phyloP scores from a whole-genome alignment of 169 alveolate genomes.

The Eimeria tenella region DNA sequence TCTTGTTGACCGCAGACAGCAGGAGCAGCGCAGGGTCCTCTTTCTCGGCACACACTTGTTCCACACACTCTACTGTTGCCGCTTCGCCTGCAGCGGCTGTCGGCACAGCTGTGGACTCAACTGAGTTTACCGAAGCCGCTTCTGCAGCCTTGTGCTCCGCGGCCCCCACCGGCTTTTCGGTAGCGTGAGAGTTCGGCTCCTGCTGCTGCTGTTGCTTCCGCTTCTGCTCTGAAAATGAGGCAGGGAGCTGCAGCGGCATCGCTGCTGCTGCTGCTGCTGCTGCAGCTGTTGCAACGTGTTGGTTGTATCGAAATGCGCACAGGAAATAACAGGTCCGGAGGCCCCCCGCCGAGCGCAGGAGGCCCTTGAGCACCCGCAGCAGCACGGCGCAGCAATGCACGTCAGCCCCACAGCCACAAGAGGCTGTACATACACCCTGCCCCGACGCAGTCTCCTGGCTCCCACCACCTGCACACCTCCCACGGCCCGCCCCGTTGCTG shows the following conservation, averaged over 20 bases:
- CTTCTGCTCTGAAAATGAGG: neutral
- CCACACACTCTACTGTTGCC: neutral
- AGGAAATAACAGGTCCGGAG: constrained; percentile 43
- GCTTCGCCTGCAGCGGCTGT: constrained; percentile 10
- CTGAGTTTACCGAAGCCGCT: neutral
- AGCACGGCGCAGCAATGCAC: constrained; percentile 55
- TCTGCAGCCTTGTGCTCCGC: neutral
- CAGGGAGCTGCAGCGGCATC: constrained; percentile 15
- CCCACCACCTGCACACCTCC: constrained; percentile 31
- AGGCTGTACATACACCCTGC: constrained; percentile 52
- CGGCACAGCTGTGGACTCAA: neutral
- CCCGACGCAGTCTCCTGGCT: constrained; percentile 6
- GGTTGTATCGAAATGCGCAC: constrained; percentile 18
- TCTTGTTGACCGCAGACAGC: neutral
- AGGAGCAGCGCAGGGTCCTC: constrained; percentile 44
- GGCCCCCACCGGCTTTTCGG: neutral
- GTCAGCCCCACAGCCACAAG: constrained; percentile 55
- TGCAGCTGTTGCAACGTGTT: neutral
- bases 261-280: constrained; percentile 63
- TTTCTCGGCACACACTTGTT: neutral
- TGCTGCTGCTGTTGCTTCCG: constrained; percentile 30
- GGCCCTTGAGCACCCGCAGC: constrained; percentile 63
- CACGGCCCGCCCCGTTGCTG: constrained; percentile 40
- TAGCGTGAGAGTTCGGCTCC: neutral
- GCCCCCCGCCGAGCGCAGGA: constrained; percentile 50